These are phyloP conservation scores for Saccharum hybrid DNA, from an alignment of 202 grass and related monocot species.

Conservation along the genomic window DNA sequence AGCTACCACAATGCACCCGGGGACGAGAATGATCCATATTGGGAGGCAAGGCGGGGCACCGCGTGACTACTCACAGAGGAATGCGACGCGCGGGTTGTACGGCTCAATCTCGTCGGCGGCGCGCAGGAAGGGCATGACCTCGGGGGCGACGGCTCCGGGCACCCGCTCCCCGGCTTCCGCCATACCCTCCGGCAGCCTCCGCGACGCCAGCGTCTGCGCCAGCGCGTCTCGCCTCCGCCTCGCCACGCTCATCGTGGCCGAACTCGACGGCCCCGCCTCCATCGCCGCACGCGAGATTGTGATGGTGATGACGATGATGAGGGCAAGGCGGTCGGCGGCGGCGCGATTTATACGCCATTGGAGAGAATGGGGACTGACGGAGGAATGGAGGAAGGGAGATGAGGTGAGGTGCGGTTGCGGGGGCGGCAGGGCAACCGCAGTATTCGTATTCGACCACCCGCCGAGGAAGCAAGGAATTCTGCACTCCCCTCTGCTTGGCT, in stretches of 20 bases:
- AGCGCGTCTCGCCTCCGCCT: slow-evolving; percentile 41
- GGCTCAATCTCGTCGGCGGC: slow-evolving; percentile 58
- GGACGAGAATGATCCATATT: not conserved
- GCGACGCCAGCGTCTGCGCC: slow-evolving; percentile 46
- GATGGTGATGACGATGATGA: not conserved
- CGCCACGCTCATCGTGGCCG: not conserved
- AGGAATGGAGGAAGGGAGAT: not conserved
- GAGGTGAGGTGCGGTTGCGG: slow-evolving; percentile 29
- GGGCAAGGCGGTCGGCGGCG: not conserved
- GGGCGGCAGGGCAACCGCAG: slow-evolving; percentile 39
- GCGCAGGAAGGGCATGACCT: slow-evolving; percentile 60
- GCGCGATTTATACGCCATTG: slow-evolving; percentile 55
- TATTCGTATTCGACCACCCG: slow-evolving; percentile 44
- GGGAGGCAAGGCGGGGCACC: not conserved
- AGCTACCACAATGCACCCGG: not conserved
- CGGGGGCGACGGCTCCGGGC: slow-evolving; percentile 48
- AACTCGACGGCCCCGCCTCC: slow-evolving; percentile 32
- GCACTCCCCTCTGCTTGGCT: not conserved
- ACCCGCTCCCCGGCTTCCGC: slow-evolving; percentile 47
- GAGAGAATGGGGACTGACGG: not conserved
- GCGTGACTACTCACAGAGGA: slow-evolving; percentile 48
- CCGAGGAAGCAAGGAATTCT: slow-evolving; percentile 56
- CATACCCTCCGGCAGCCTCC: slow-evolving; percentile 51
- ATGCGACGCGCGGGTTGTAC: slow-evolving; percentile 50
- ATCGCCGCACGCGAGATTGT: not conserved